Percentiles rank a stretch among this genome's conserved stretches.
These are phyloP conservation scores for Carpinus viminea DNA, from an alignment of 306 rosid species.

Conservation along the genomic window DNA sequence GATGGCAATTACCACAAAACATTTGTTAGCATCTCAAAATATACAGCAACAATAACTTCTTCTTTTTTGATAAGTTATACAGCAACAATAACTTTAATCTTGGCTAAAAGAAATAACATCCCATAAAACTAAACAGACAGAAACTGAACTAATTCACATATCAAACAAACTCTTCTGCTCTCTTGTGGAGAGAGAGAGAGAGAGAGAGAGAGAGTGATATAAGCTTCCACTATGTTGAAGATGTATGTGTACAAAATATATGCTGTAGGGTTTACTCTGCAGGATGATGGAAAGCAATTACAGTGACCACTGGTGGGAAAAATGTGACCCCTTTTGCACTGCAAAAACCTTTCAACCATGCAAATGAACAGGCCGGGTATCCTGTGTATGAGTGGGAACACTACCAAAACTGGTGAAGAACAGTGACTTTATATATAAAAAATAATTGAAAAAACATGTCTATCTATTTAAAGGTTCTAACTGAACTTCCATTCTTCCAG, in stretches of 20 bases:
- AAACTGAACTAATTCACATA: background rate
- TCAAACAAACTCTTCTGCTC: constrained; percentile 16
- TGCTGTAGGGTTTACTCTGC: constrained; percentile 11
- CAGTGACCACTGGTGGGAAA: background rate
- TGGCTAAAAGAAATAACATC: constrained; percentile 4
- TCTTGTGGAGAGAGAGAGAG: background rate
- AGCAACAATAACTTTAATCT: background rate
- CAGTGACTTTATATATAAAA: constrained; percentile 21
- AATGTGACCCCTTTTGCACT: background rate
- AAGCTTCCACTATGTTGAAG: constrained; percentile 18
- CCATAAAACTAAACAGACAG: background rate
- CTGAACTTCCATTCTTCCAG: constrained; percentile 81
- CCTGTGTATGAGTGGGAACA: constrained; percentile 19
- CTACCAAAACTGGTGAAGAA: constrained; percentile 29
- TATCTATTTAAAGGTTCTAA: constrained; percentile 81
- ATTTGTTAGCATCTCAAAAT: constrained; percentile 6
- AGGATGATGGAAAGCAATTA: constrained; percentile 12
- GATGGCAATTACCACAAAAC: background rate
- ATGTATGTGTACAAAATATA: constrained; percentile 32
- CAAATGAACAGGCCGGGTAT: constrained; percentile 30
- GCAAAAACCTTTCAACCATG: constrained; percentile 27
- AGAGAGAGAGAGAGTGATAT: constrained; percentile 7
- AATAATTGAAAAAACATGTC: constrained; percentile 21
- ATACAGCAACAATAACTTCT: constrained; percentile 17
- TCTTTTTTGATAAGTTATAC: no score